Base-by-base conservation (phyloP, 1,284 basidiomycete species). In the Pseudozyma tsukubaensis region DNA sequence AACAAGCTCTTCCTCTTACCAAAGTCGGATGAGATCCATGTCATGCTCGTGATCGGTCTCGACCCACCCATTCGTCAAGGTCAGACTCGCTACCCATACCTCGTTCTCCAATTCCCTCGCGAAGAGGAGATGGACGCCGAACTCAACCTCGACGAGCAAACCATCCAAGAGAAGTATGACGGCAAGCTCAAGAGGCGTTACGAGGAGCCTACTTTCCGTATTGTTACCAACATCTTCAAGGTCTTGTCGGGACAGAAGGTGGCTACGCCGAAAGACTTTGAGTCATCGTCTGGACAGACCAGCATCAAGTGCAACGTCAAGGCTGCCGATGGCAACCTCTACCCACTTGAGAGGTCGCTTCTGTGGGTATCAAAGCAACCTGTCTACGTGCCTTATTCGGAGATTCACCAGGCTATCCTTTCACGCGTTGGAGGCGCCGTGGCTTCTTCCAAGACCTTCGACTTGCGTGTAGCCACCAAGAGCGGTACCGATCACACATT, bases 341-440 rank as follows among this genome's bases (percentile, higher is more conserved):
- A 97, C 89, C 90, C 98, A 87, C 90, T 99, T 70, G 97, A 99
- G 85, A 97, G 97, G 89, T 94, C 92, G 84, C 88, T 99, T 52
- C 93, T 99, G 86, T 99, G 98, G 87, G 94, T 99, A 59, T 94
- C 95, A 64, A 99, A 98, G 86, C 92, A 94, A 81, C 95, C 97
- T 1, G 91, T 92, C 40, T 91, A 97, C 79, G 89, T 98, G 78
- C 93, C 97, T 76, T 91, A 97, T 75, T 89, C 90, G 60, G 94
- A 98, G 81, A 92, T 98, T 63, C 91, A 94, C 79, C 92, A 93
- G 85, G 92, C 94, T 67, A 89, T 94, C 53, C 97, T 99, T 87
- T 95, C 94, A 12, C 92, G 89, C 66, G 93, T 99, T 13, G 94
- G 96, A n/a, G 91, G 92, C 0, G 92, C 92, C 48, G 89, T 96